Evolutionary conservation across 176 grass and related monocot genomes (phyloP).

Genomic region (Tillandsia fasciculata): DNA sequence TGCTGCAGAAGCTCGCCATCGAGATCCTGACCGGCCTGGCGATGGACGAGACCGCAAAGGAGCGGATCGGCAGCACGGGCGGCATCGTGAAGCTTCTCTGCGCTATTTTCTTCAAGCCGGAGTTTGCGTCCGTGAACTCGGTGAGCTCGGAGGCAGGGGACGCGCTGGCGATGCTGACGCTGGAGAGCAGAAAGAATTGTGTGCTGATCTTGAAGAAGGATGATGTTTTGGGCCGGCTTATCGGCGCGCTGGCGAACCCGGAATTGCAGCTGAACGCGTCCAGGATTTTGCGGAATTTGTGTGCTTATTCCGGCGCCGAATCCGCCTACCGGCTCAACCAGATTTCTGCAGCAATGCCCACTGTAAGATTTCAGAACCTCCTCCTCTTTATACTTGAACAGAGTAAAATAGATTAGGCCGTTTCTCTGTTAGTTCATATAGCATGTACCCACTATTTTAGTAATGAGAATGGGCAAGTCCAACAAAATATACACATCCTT

Average conservation of each 20-base stretch:
- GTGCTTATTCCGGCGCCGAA: slow-evolving; percentile 10
- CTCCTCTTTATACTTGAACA: not conserved
- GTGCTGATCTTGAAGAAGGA: slow-evolving; percentile 10
- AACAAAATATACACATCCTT: no score
- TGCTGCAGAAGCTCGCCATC: slow-evolving; percentile 27
- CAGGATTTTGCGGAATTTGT: slow-evolving; percentile 28
- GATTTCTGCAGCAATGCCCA: slow-evolving; percentile 7
- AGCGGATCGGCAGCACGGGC: slow-evolving; percentile 27
- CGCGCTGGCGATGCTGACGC: slow-evolving; percentile 28
- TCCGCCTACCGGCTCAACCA: not conserved
- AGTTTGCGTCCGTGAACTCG: slow-evolving; percentile 2
- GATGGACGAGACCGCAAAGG: slow-evolving; percentile 25
- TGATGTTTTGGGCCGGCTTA: slow-evolving; percentile 9
- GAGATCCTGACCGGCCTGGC: slow-evolving; percentile 28
- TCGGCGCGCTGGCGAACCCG: slow-evolving; percentile 5
- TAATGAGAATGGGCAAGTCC: no score
- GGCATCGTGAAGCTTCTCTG: slow-evolving; percentile 21
- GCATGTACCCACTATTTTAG: no score
- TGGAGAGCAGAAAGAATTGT: slow-evolving; percentile 31
- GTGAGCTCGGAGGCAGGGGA: slow-evolving; percentile 30
- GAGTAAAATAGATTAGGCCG: no score
- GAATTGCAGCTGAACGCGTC: slow-evolving; percentile 6
- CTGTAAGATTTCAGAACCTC: slow-evolving; percentile 12
- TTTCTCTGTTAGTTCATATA: no score
- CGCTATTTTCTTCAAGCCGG: slow-evolving; percentile 16